These are phyloP conservation scores for Alternaria atra DNA, from an alignment of 2,329 filamentous ascomycete genomes.

Conservation along the genomic window DNA sequence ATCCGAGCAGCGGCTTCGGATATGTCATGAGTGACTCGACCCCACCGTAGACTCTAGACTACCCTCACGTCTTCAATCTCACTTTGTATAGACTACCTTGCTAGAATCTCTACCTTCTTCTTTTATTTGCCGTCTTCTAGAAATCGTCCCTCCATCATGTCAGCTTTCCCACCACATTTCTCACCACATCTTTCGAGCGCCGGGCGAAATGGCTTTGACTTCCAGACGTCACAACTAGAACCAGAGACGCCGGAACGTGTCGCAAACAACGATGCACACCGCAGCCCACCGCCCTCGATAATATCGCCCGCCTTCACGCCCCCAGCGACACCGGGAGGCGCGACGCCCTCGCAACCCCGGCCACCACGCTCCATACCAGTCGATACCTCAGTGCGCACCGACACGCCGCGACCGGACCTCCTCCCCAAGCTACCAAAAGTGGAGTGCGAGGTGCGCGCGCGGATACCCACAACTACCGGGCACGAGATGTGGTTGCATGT, in stretches of 20 bases:
- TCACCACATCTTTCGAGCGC: constrained; percentile 62
- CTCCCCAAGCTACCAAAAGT: constrained; percentile 81
- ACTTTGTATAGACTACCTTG: background rate
- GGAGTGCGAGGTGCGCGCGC: constrained; percentile 91
- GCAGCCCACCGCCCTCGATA: constrained; percentile 52
- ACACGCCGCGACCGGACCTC: constrained; percentile 71
- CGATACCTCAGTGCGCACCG: constrained; percentile 45
- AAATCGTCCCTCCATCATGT: constrained; percentile 52
- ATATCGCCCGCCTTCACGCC: constrained; percentile 59
- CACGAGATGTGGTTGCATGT: constrained; percentile 97
- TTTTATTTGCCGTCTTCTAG: background rate
- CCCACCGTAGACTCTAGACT: constrained; percentile 11
- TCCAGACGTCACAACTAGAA: constrained; percentile 25
- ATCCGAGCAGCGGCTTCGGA: constrained; percentile 23
- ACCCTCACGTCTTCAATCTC: background rate
- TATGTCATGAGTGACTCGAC: constrained; percentile 16
- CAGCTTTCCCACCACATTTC: constrained; percentile 62
- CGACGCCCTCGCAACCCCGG: constrained; percentile 46
- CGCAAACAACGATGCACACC: constrained; percentile 15
- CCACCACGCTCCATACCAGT: constrained; percentile 55
- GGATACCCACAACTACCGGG: constrained; percentile 90
- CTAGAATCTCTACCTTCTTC: background rate
- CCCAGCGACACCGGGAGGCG: constrained; percentile 48
- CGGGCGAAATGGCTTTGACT: constrained; percentile 51
- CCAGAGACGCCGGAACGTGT: constrained; percentile 28